A percentile compares a stretch with the other conserved stretches of the same genome.
These are phyloP conservation scores for Ceriops decandra DNA, from an alignment of 345 rosid genomes.

Conservation along the genomic window DNA sequence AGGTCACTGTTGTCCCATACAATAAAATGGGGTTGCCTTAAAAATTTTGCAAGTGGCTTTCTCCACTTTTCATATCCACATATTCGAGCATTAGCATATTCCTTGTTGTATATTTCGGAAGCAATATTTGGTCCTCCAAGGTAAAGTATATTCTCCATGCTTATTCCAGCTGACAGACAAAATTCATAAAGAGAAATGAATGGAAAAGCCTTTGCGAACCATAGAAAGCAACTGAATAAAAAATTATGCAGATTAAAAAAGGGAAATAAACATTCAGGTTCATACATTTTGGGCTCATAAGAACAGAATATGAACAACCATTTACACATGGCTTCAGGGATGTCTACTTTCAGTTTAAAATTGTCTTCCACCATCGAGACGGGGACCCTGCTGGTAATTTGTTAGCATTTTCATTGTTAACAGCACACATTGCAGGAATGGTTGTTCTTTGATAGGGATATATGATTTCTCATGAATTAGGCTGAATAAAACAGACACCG, in stretches of 20 bases:
- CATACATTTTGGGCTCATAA: too few species aligned
- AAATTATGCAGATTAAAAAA: too few species aligned
- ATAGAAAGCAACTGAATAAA: background rate
- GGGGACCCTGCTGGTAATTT: too few species aligned
- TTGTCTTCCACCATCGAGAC: too few species aligned
- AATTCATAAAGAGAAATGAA: background rate
- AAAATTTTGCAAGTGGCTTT: conserved; percentile 76
- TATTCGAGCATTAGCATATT: conserved; percentile 96
- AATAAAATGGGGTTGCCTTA: conserved; percentile 85
- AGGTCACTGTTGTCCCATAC: conserved; percentile 99
- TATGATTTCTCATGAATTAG: too few species aligned
- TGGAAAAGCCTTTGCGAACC: background rate
- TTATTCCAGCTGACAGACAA: conserved; percentile 62
- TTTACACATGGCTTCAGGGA: too few species aligned
- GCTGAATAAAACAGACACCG: background rate
- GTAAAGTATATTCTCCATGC: conserved; percentile 71
- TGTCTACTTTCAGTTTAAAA: too few species aligned
- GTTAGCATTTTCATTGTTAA: too few species aligned
- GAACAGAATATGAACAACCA: too few species aligned
- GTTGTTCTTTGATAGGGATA: too few species aligned
- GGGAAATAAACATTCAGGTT: too few species aligned
- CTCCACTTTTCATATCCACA: conserved; percentile 97
- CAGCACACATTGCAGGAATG: too few species aligned
- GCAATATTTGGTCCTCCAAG: conserved; percentile 99
- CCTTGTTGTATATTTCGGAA: conserved; percentile 86